A percentile compares a stretch with the other conserved stretches of the same genome.
Conservation (phyloP, 2,329 filamentous ascomycete genomes). For the Pezicula radicicola region DNA sequence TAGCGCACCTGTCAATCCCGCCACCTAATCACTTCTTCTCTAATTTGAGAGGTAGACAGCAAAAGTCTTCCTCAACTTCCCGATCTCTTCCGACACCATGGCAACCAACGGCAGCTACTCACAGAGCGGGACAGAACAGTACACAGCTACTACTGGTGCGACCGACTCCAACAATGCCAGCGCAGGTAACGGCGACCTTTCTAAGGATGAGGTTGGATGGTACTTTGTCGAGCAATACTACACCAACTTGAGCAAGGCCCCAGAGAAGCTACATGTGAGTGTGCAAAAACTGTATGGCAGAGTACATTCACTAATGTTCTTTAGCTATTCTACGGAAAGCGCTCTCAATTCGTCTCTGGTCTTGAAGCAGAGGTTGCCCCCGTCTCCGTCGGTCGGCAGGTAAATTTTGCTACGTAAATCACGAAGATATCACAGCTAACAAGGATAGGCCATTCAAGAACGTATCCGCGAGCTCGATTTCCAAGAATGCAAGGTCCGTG, state of each 20-base stretch:
- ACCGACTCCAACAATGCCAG: constrained; percentile 25
- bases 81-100: constrained; percentile 17
- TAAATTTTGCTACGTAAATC: constrained; percentile 42
- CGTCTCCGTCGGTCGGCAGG: constrained; percentile 83
- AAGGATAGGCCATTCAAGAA: constrained; percentile 77
- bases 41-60: constrained; percentile 17
- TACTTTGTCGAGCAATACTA: constrained; percentile 99
- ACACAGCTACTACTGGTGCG: constrained; percentile 27
- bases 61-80: constrained; percentile 15
- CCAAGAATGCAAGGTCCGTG: constrained; percentile 96
- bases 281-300: background rate
- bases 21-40: constrained; percentile 5
- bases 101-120: constrained; percentile 31
- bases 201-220: constrained; percentile 97
- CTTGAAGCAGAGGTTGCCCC: constrained; percentile 84
- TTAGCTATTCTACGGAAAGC: constrained; percentile 91
- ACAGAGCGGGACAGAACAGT: constrained; percentile 29
- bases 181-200: constrained; percentile 44
- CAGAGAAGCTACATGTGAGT: constrained; percentile 83
- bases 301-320: constrained; percentile 12
- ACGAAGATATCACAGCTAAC: constrained; percentile 12
- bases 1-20: background rate
- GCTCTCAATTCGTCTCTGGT: constrained; percentile 91
- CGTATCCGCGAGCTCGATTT: constrained; percentile 91
- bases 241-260: constrained; percentile 90